Evolutionary conservation across 1,284 basidiomycete species (phyloP).

Genomic region (Cutaneotrichosporon cyanovorans): DNA sequence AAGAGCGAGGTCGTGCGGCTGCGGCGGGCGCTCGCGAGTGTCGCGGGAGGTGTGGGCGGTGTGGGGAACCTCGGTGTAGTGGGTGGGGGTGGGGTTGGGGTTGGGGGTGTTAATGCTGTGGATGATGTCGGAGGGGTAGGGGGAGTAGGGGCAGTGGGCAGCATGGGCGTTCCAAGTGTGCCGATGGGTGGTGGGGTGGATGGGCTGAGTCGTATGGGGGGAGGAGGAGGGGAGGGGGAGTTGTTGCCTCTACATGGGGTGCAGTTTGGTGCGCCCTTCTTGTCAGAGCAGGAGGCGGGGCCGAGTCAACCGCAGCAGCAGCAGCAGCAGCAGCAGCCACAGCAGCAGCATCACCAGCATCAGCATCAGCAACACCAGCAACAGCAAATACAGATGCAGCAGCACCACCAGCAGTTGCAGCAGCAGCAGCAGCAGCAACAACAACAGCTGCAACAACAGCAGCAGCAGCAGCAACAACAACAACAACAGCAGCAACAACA

Average conservation of each 20-base stretch:
- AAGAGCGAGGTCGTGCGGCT: constrained; percentile 27
- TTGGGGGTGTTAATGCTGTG: too few species aligned
- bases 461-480: background rate
- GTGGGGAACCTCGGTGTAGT: background rate
- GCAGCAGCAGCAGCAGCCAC: background rate
- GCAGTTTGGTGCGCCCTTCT: too few species aligned
- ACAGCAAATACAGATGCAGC: too few species aligned
- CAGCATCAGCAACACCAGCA: background rate
- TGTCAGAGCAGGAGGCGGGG: background rate
- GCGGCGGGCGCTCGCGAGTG: constrained; percentile 11
- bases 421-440: constrained; percentile 1
- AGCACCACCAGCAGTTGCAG: background rate
- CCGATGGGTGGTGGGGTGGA: background rate
- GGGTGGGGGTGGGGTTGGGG: too few species aligned
- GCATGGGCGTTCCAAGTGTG: background rate
- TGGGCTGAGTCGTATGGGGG: background rate
- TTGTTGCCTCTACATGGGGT: too few species aligned
- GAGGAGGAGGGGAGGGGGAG: background rate
- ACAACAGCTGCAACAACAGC: background rate
- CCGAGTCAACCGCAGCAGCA: background rate
- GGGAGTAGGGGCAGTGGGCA: background rate
- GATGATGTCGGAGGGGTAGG: too few species aligned
- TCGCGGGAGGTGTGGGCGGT: background rate
- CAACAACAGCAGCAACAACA: background rate
- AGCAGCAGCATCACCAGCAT: background rate